A percentile compares a stretch with the other conserved stretches of the same genome.
Evolutionary conservation across 2,329 filamentous ascomycete genomes (phyloP).

Genomic region (Cercospora brassicicola): DNA sequence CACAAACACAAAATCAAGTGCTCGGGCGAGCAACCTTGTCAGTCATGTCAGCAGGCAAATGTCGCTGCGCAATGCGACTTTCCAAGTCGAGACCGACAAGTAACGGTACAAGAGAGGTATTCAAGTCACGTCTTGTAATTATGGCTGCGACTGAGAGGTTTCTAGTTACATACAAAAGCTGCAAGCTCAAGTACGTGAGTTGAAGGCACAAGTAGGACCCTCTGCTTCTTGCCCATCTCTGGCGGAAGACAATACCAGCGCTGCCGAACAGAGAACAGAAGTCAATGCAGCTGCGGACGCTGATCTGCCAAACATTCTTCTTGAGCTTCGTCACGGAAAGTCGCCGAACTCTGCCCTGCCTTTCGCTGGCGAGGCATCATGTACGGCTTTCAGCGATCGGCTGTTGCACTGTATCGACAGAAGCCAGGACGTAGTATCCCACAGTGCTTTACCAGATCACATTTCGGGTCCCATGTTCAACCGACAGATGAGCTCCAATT

Average conservation of each 20-base stretch:
- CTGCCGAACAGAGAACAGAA: conserved; percentile 1
- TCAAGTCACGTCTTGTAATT: neutral
- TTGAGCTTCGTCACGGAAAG: conserved; percentile 28
- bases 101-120: conserved; percentile 30
- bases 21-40: conserved; percentile 32
- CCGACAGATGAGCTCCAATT: conserved; percentile 19
- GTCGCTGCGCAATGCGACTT: conserved; percentile 24
- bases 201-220: conserved; percentile 15
- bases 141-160: neutral
- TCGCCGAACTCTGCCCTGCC: conserved; percentile 21
- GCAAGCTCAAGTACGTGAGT: conserved; percentile 25
- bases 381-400: conserved; percentile 31
- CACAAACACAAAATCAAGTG: conserved; percentile 35
- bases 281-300: conserved; percentile 9
- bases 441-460: conserved; percentile 26
- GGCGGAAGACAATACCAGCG: neutral
- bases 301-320: conserved; percentile 30
- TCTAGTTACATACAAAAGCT: conserved; percentile 28
- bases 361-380: conserved; percentile 31
- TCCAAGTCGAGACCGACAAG: conserved; percentile 29
- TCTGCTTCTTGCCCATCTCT: neutral
- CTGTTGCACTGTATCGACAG: conserved; percentile 30
- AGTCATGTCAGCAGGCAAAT: conserved; percentile 27
- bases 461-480: conserved; percentile 25
- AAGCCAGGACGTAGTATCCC: conserved; percentile 10